phyloP scores from a whole-genome alignment of 2,329 filamentous ascomycete species.

The Clonostachys sp. region DNA sequence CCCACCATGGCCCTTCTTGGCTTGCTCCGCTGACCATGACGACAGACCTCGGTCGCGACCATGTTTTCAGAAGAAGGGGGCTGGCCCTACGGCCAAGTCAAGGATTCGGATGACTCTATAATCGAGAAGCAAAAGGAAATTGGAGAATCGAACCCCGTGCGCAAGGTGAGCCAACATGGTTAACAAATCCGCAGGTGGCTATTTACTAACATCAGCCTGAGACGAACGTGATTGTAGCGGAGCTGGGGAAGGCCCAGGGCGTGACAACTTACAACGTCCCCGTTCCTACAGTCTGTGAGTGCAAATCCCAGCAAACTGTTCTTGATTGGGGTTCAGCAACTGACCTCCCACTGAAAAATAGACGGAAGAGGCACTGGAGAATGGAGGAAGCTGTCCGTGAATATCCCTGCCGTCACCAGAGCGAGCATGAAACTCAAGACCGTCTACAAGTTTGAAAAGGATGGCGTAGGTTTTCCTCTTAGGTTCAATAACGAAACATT shows the following conservation, averaged over 20 bases:
- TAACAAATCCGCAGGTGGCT: neutral
- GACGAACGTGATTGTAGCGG: conserved; percentile 18
- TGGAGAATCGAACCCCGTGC: conserved; percentile 13
- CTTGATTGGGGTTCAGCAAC: neutral
- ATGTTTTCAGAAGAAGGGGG: conserved; percentile 18
- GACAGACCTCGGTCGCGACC: conserved; percentile 16
- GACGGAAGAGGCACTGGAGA: conserved; percentile 24
- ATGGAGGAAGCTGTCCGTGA: conserved; percentile 24
- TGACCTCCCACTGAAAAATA: conserved; percentile 5
- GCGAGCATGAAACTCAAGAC: conserved; percentile 16
- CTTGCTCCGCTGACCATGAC: neutral
- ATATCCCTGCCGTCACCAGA: conserved; percentile 19
- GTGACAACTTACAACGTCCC: conserved; percentile 20
- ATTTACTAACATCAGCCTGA: conserved; percentile 2
- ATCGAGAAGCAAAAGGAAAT: conserved; percentile 20
- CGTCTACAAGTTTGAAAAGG: conserved; percentile 23
- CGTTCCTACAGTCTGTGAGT: conserved; percentile 19
- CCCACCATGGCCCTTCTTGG: fast-evolving
- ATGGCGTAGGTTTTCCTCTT: conserved; percentile 15
- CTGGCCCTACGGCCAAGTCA: conserved; percentile 21
- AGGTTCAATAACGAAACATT: neutral
- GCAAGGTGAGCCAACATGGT: conserved; percentile 10
- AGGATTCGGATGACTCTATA: conserved; percentile 17
- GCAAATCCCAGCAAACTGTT: neutral
- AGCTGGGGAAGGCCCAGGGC: conserved; percentile 15